Conservation (phyloP, 2,329 filamentous ascomycete species). For the Sporothrix inflata region DNA sequence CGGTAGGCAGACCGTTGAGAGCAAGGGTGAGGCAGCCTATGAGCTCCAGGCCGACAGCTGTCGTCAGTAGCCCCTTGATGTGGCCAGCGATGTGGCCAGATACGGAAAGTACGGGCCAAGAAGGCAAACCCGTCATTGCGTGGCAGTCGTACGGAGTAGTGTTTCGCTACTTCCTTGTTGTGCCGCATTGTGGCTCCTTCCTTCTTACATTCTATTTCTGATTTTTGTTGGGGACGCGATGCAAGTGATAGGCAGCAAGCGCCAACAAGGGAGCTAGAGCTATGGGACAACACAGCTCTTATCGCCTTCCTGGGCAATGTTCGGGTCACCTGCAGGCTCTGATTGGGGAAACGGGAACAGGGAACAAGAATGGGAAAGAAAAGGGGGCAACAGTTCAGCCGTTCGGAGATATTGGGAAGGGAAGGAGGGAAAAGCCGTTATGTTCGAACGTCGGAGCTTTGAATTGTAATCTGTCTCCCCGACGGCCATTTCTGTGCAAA, state of each 20-base stretch:
- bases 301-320: background rate
- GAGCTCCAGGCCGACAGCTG: background rate
- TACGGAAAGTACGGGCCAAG: slow-evolving; percentile 1
- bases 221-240: background rate
- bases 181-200: background rate
- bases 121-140: background rate
- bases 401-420: background rate
- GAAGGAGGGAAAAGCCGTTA: background rate
- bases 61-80: background rate
- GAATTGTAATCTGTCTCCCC: slow-evolving; percentile 6
- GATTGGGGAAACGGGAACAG: background rate
- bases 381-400: background rate
- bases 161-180: no score
- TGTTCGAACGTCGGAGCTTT: background rate
- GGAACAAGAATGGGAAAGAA: background rate
- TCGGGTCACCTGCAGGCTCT: background rate
- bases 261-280: background rate
- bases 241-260: background rate
- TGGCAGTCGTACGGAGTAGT: no score
- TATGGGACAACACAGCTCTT: background rate
- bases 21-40: background rate
- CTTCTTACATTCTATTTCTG: background rate
- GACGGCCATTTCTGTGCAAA: background rate
- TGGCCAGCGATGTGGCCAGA: slow-evolving; percentile 3
- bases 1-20: background rate